Base-by-base conservation (phyloP, 1,284 basidiomycete species). In the Veloporphyrellus conicus region DNA sequence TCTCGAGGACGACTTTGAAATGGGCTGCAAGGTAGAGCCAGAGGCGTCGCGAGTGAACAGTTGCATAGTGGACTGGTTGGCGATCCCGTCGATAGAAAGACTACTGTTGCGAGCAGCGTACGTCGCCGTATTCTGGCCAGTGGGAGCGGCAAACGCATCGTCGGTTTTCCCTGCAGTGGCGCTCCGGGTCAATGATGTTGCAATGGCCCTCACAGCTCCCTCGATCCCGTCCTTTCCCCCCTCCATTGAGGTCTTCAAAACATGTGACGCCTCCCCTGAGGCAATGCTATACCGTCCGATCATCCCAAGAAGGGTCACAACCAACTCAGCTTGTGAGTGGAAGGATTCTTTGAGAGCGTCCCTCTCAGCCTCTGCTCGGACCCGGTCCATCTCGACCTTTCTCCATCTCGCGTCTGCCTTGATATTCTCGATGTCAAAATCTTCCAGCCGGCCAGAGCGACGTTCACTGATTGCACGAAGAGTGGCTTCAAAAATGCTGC, bases 401-500 rank as follows among this genome's bases (percentile, higher is more conserved):
- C 79, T 76, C 58, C 74, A 76, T 43, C 76, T 74, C 1, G 87
- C 84, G 48, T 90, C 81, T 11, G 87, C 75, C 59, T 82, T 85
- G 59, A 95, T 71, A 50, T 81, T 84, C 48, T 87, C 84, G 15
- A 82, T 66, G 52, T 78, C 79, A 22, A 79, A 64, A n/a, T 86
- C 82, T 56, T 93, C 90, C 38, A 93, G 71, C 56, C 83, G 82
- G 53, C 90, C 87, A 18, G 87, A 88, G 47, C 78, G 81, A 41
- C 90, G 76, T 61, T 92, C 86, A 41, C 84, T 83, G 25, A 87
- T 81, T 11, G 87, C 88, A 22, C 85, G 81, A 55, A 96, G 77
- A 27, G 87, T 84, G 9, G 86, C 87, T 25, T 91, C 84, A 59
- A 95, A 88, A 72, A 93, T 87, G 29, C 82, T 82, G 42, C 75